A percentile compares a stretch with the other conserved stretches of the same genome.
Evolutionary conservation across 2,329 filamentous ascomycete species (phyloP).

Genomic region (Blumeriella jaapii): DNA sequence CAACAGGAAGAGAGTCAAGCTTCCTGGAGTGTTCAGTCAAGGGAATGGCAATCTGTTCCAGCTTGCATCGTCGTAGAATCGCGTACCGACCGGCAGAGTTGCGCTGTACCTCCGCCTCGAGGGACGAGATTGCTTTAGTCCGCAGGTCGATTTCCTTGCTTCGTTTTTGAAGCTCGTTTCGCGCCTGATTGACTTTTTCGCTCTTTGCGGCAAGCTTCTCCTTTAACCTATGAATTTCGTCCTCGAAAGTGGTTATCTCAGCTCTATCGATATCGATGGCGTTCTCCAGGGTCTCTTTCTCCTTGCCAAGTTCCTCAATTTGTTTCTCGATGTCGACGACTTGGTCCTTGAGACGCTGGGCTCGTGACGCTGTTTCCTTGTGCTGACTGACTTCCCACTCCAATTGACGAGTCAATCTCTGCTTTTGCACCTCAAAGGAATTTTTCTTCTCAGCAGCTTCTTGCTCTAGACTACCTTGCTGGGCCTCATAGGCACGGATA

Average conservation of each 20-base stretch:
- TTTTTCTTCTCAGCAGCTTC: constrained; percentile 79
- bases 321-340: constrained; percentile 56
- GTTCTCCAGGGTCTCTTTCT: constrained; percentile 65
- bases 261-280: constrained; percentile 61
- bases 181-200: constrained; percentile 67
- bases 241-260: constrained; percentile 64
- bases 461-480: constrained; percentile 85
- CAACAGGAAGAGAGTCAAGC: constrained; percentile 76
- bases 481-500: constrained; percentile 86
- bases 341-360: constrained; percentile 55
- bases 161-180: constrained; percentile 69
- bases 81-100: constrained; percentile 76
- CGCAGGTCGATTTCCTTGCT: constrained; percentile 71
- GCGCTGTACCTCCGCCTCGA: constrained; percentile 81
- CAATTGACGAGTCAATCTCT: constrained; percentile 53
- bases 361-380: constrained; percentile 51
- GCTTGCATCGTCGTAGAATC: constrained; percentile 75
- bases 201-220: constrained; percentile 56
- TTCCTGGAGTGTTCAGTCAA: constrained; percentile 56
- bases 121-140: constrained; percentile 60
- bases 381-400: constrained; percentile 44
- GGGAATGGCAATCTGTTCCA: constrained; percentile 85
- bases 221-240: constrained; percentile 58
- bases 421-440: constrained; percentile 75
- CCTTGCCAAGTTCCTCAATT: constrained; percentile 55